A percentile compares a stretch with the other conserved stretches of the same genome.
phyloP scores from a whole-genome alignment of 768 basidiomycete species.

The Boletus vinaceobasis region DNA sequence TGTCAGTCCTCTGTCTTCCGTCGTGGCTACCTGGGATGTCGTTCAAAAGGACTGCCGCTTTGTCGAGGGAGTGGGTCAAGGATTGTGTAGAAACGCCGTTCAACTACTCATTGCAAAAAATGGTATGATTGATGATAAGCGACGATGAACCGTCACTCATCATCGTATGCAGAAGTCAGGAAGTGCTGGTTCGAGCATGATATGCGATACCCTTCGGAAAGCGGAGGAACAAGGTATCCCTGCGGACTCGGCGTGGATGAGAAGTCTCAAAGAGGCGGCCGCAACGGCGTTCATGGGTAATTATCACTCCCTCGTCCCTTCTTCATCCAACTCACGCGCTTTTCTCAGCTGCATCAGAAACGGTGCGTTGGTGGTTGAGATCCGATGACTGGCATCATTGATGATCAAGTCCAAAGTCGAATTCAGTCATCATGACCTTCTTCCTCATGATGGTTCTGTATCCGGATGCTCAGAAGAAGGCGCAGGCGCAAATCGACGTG shows the following conservation, averaged over 20 bases:
- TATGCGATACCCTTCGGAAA: conserved; percentile 2
- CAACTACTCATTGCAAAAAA: conserved; percentile 3
- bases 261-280: conserved; percentile 9
- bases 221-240: not conserved
- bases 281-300: conserved; percentile 14
- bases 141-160: not conserved
- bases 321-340: not conserved
- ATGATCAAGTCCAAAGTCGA: conserved; percentile 3
- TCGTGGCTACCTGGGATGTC: conserved; percentile 15
- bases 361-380: conserved; percentile 4
- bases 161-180: conserved; percentile 1
- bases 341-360: conserved; percentile 11
- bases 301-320: not conserved
- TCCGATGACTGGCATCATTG: not conserved
- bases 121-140: not conserved
- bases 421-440: conserved; percentile 20
- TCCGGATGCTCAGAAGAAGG: conserved; percentile 10
- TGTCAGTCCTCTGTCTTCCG: conserved; percentile 3
- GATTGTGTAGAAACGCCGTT: conserved; percentile 11
- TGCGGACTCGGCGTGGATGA: conserved; percentile 2
- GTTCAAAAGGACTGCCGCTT: conserved; percentile 1
- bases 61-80: conserved; percentile 1
- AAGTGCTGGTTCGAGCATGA: not conserved
- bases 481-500: conserved; percentile 10
- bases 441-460: conserved; percentile 9